A percentile compares a stretch with the other conserved stretches of the same genome.
These are phyloP conservation scores for Platanthera zijinensis DNA, from an alignment of 106 monocot genomes.

Conservation along the genomic window DNA sequence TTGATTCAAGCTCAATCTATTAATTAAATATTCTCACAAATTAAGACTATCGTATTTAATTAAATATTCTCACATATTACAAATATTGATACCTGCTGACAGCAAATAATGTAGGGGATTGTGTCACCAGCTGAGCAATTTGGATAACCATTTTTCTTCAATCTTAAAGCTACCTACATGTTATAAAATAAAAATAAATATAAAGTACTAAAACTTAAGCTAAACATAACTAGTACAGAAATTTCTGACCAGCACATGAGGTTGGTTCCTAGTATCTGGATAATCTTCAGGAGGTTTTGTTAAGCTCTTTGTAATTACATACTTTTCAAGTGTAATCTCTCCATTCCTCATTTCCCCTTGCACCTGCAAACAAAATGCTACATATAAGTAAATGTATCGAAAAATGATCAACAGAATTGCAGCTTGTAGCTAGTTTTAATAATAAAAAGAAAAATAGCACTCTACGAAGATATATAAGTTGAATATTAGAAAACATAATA, in stretches of 20 bases:
- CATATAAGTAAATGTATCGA: not conserved
- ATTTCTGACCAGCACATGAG: slow-evolving; percentile 79
- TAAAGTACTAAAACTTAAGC: not conserved
- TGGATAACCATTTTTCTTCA: slow-evolving; percentile 68
- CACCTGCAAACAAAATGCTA: slow-evolving; percentile 31
- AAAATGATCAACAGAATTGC: not conserved
- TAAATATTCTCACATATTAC: not conserved
- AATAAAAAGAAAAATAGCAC: not conserved
- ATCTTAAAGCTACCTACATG: slow-evolving; percentile 74
- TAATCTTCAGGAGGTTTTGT: slow-evolving; percentile 95
- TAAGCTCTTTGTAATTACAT: slow-evolving; percentile 79
- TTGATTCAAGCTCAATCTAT: not conserved
- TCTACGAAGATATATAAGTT: no score
- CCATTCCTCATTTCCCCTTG: slow-evolving; percentile 84
- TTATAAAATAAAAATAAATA: not conserved
- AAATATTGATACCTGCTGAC: slow-evolving; percentile 50
- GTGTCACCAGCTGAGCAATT: slow-evolving; percentile 83
- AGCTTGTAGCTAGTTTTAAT: not conserved
- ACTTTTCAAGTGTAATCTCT: slow-evolving; percentile 74
- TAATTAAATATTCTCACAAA: not conserved
- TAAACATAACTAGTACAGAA: not conserved
- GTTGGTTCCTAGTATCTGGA: slow-evolving; percentile 91
- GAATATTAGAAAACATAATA: no score
- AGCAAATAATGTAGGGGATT: slow-evolving; percentile 86
- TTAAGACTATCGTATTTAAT: not conserved